Evolutionary conservation across 352 stramenopile species (phyloP).

Genomic region (Thraustotheca clavata): DNA sequence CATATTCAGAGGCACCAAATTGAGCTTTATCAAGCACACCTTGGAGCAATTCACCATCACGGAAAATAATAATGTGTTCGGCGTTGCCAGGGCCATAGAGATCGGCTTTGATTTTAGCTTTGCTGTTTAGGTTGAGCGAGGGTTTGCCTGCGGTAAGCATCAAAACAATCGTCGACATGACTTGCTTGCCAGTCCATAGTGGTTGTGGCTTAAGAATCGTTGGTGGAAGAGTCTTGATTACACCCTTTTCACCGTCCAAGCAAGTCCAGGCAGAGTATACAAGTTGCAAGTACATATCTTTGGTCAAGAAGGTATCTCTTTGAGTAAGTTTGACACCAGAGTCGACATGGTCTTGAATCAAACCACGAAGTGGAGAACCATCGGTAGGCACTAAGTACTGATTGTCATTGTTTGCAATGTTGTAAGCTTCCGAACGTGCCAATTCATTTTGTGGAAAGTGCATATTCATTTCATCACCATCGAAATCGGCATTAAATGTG

Average conservation of each 20-base stretch:
- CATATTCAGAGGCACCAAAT: slow-evolving; percentile 97
- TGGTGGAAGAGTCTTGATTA: slow-evolving; percentile 93
- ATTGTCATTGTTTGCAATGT: slow-evolving; percentile 96
- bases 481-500: slow-evolving; percentile 99
- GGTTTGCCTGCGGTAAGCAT: slow-evolving; percentile 87
- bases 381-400: slow-evolving; percentile 98
- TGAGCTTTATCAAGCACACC: slow-evolving; percentile 98
- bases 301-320: slow-evolving; percentile 97
- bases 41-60: slow-evolving; percentile 93
- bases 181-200: slow-evolving; percentile 99
- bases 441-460: slow-evolving; percentile 99
- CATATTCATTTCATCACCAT: slow-evolving; percentile 99
- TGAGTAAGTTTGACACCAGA: slow-evolving; percentile 98
- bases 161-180: slow-evolving; percentile 96
- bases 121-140: slow-evolving; percentile 89
- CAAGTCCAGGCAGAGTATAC: slow-evolving; percentile 93
- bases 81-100: slow-evolving; percentile 91
- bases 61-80: slow-evolving; percentile 96
- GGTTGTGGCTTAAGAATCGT: slow-evolving; percentile 95
- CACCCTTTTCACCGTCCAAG: slow-evolving; percentile 89
- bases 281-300: slow-evolving; percentile 98
- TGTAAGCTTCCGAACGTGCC: slow-evolving; percentile 94
- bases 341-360: slow-evolving; percentile 99
- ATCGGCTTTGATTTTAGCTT: slow-evolving; percentile 95
- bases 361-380: slow-evolving; percentile 94